A percentile compares a stretch with the other conserved stretches of the same genome.
phyloP scores from a whole-genome alignment of 1,284 basidiomycete genomes.

The Kalmanozyma brasiliensis region DNA sequence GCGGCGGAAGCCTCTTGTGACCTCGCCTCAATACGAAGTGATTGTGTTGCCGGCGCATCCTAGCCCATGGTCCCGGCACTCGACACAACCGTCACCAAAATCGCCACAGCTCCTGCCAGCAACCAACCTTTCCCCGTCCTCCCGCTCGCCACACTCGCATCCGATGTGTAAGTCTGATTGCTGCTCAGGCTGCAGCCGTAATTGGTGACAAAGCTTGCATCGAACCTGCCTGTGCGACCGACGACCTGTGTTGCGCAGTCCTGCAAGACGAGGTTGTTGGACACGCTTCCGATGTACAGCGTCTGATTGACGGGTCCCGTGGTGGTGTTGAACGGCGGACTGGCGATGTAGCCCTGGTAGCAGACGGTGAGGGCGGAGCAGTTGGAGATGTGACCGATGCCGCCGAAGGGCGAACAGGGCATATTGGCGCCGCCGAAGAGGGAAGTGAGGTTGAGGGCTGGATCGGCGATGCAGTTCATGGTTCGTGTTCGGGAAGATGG shows the following conservation, averaged over 20 bases:
- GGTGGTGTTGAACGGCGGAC: not conserved
- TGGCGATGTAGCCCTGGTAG: slow-evolving; percentile 10
- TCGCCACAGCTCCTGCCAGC: too few relatives aligned
- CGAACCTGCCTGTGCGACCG: not conserved
- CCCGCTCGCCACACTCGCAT: too few relatives aligned
- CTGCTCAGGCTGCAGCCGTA: too few relatives aligned
- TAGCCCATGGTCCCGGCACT: too few relatives aligned
- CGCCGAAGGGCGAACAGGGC: slow-evolving; percentile 5
- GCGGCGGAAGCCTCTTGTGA: too few relatives aligned
- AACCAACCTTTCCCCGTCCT: too few relatives aligned
- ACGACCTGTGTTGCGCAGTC: slow-evolving; percentile 1
- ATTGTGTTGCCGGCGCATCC: too few relatives aligned
- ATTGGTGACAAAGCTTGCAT: not conserved
- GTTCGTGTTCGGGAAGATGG: too few relatives aligned
- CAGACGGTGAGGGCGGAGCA: slow-evolving; percentile 2
- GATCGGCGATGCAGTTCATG: slow-evolving; percentile 6
- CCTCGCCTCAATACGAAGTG: too few relatives aligned
- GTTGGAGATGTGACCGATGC: slow-evolving; percentile 3
- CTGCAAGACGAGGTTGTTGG: not conserved
- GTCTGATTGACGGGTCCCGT: not conserved
- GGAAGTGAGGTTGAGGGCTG: not conserved
- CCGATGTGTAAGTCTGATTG: too few relatives aligned
- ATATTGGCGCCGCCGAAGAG: slow-evolving; percentile 2
- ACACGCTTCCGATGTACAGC: slow-evolving; percentile 1
- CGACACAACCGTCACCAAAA: too few relatives aligned